Evolutionary conservation across 1,139 yeast species (phyloP), one percentile per base, ranked within the genome.

Genomic region (Yamadazyma triangularis): DNA sequence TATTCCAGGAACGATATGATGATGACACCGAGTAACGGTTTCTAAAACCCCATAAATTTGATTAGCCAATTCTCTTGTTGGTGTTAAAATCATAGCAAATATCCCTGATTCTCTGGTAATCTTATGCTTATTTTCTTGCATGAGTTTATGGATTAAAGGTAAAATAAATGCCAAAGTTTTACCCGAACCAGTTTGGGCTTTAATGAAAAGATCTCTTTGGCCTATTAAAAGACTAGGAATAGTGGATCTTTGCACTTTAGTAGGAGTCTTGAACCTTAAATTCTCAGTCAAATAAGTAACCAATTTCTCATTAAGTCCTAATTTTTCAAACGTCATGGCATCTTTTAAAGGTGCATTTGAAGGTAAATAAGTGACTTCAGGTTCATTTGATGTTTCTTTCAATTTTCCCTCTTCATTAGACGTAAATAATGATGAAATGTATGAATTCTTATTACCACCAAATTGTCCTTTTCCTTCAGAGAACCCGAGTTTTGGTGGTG

Each of bases 181-280:
- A 56, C 97, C 97, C 0, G 96, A 86, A 32, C 97, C 97, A 0
- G 97, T 89, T 56, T 88, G 96, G 0, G 97, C 95, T 50, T 86
- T 93, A 30, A 88, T 84, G 44, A 89, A 83, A 35, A 87, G 61
- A 56, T 89, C 96, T 20, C 70, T 58, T 28, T 77, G 72, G 13
- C 70, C 60, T 35, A 52, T 37, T 3, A 79, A 47, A 35, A 91
- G 58, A 29, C 71, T 69, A 2, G 97, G 96, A n/a, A 89, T 64
- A 0, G 85, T 93, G 6, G 80, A 62, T 42, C 86, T 72, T 58
- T 91, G 98, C 41, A 91, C 87, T 44, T 77, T 77, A 0, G 98
- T 91, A 2, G 98, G 98, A 13, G 77, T 68, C 25, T 64, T 56
- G 49, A 86, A 73, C 26, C 72, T 61, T 62, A 87, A 64, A 31